Evolutionary conservation across 805 yeast genomes (phyloP).

Genomic region (Wickerhamiella kazuoi): DNA sequence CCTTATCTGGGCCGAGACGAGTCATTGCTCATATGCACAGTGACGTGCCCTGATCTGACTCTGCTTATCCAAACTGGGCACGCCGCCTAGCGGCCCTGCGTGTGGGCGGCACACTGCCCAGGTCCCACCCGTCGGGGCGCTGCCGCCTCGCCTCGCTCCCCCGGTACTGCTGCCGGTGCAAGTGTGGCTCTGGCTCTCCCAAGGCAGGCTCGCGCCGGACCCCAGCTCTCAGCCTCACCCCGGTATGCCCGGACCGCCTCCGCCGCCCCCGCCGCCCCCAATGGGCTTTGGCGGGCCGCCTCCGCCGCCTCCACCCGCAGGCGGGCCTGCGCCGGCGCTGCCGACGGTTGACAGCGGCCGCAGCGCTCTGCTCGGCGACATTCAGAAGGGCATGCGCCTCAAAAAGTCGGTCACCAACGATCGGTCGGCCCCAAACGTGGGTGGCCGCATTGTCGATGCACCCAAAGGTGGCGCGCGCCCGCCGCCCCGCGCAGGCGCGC

Average conservation of each 20-base stretch:
- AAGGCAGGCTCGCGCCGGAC: too few relatives aligned
- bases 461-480: slow-evolving; percentile 1
- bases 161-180: too few relatives aligned
- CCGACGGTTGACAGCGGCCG: slow-evolving; percentile 18
- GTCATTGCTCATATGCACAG: too few relatives aligned
- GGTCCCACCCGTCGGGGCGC: too few relatives aligned
- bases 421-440: slow-evolving; percentile 43
- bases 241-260: slow-evolving; percentile 4
- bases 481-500: slow-evolving; percentile 8
- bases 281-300: slow-evolving; percentile 13
- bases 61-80: too few relatives aligned
- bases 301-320: slow-evolving; percentile 8
- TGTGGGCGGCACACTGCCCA: too few relatives aligned
- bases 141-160: too few relatives aligned
- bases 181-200: too few relatives aligned
- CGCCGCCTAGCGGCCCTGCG: too few relatives aligned
- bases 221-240: too few relatives aligned
- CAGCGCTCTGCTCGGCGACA: slow-evolving; percentile 52
- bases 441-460: slow-evolving; percentile 23
- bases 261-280: slow-evolving; percentile 22
- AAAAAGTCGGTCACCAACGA: slow-evolving; percentile 47
- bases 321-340: slow-evolving; percentile 15
- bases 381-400: slow-evolving; percentile 42
- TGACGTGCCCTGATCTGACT: too few relatives aligned
- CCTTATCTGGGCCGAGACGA: too few relatives aligned